Conservation (phyloP, 2,329 filamentous ascomycete species). For the Fusarium albidum region DNA sequence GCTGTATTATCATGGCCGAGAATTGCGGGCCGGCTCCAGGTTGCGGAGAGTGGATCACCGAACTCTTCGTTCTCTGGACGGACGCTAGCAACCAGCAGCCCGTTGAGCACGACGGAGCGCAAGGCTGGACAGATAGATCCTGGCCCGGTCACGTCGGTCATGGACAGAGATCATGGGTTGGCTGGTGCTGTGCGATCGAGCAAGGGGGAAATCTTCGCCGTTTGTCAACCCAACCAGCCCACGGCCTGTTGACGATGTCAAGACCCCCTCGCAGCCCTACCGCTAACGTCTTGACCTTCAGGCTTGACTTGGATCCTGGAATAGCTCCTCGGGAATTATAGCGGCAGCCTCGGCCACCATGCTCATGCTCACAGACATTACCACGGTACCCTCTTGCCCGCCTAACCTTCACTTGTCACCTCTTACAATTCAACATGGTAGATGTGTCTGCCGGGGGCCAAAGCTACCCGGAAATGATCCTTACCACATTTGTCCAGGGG, state of each 20-base stretch:
- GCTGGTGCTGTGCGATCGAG: slow-evolving; percentile 31
- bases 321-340: slow-evolving; percentile 16
- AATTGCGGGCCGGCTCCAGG: slow-evolving; percentile 7
- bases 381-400: slow-evolving; percentile 17
- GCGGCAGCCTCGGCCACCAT: slow-evolving; percentile 13
- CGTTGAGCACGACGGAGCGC: slow-evolving; percentile 40
- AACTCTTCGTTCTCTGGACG: slow-evolving; percentile 18
- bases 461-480: slow-evolving; percentile 28
- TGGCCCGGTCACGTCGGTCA: slow-evolving; percentile 39
- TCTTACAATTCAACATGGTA: neutral
- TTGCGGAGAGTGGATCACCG: slow-evolving; percentile 10
- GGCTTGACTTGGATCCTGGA: slow-evolving; percentile 30
- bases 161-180: slow-evolving; percentile 36
- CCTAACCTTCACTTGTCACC: neutral
- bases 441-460: slow-evolving; percentile 12
- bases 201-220: slow-evolving; percentile 21
- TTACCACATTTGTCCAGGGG: slow-evolving; percentile 15
- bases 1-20: slow-evolving; percentile 14
- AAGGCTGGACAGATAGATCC: slow-evolving; percentile 40
- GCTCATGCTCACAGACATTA: slow-evolving; percentile 17
- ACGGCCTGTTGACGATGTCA: slow-evolving; percentile 32
- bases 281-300: slow-evolving; percentile 17
- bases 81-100: slow-evolving; percentile 17
- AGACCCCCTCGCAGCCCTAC: slow-evolving; percentile 41
- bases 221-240: slow-evolving; percentile 24